These are phyloP conservation scores for Quercus parvula DNA, from an alignment of 306 rosid genomes.

Conservation along the genomic window DNA sequence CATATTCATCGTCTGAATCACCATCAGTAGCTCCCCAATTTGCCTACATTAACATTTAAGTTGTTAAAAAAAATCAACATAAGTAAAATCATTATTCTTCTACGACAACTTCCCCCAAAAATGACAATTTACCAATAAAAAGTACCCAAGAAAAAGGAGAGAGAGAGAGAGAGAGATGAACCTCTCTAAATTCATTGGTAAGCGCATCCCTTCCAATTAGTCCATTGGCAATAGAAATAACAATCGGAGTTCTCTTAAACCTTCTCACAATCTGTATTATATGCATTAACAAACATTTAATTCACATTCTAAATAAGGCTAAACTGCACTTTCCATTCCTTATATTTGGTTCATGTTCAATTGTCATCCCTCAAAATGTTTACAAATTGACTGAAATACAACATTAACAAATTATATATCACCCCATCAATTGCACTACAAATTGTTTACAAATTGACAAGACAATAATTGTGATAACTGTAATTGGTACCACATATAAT, in stretches of 20 bases:
- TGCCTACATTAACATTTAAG: conserved; percentile 23
- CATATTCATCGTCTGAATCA: conserved; percentile 21
- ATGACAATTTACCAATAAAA: neutral
- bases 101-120: neutral
- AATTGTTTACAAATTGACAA: no score
- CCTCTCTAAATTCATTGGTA: conserved; percentile 41
- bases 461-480: no score
- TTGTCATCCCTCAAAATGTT: no score
- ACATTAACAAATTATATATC: no score
- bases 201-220: conserved; percentile 33
- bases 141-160: neutral
- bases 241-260: conserved; percentile 28
- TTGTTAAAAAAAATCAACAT: no score
- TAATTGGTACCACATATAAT: no score
- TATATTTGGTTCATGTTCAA: no score
- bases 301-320: neutral
- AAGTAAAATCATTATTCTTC: no score
- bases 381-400: no score
- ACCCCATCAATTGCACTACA: no score
- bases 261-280: conserved; percentile 17
- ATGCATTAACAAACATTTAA: neutral
- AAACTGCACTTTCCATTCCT: no score
- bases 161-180: neutral
- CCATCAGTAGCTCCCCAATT: conserved; percentile 28
- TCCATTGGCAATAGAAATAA: conserved; percentile 34